These are phyloP conservation scores for Aspergillus pseudonomiae DNA, from an alignment of 2,329 filamentous ascomycete genomes.

Conservation along the genomic window DNA sequence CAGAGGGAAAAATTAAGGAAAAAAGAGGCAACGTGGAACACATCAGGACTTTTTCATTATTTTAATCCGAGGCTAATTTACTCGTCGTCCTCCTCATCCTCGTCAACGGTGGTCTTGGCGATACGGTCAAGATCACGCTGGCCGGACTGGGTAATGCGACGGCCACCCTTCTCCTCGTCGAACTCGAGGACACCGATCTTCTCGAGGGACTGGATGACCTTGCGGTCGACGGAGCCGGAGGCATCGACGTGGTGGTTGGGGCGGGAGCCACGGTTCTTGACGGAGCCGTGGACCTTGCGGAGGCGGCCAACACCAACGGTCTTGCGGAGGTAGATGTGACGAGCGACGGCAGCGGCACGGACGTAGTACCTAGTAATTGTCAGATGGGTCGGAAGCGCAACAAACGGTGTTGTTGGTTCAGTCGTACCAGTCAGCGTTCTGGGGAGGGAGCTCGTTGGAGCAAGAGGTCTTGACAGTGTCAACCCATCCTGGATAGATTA, in stretches of 20 bases:
- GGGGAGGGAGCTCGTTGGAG: slow-evolving; percentile 95
- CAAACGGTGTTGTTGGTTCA: slow-evolving; percentile 1
- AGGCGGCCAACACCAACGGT: slow-evolving; percentile 98
- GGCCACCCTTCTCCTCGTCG: slow-evolving; percentile 97
- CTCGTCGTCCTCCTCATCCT: slow-evolving; percentile 50
- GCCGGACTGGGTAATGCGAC: slow-evolving; percentile 95
- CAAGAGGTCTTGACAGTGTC: slow-evolving; percentile 98
- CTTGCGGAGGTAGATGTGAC: slow-evolving; percentile 99
- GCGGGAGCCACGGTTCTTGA: slow-evolving; percentile 94
- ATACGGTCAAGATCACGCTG: slow-evolving; percentile 99
- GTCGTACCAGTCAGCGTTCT: slow-evolving; percentile 97
- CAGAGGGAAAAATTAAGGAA: slow-evolving; percentile 7
- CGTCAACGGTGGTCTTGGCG: slow-evolving; percentile 69
- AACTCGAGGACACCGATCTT: slow-evolving; percentile 98
- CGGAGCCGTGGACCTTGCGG: slow-evolving; percentile 91
- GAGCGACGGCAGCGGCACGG: slow-evolving; percentile 91
- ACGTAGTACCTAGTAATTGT: slow-evolving; percentile 63
- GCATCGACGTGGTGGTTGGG: slow-evolving; percentile 96
- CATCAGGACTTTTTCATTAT: slow-evolving; percentile 32
- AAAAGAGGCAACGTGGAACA: slow-evolving; percentile 16
- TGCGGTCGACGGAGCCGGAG: slow-evolving; percentile 93
- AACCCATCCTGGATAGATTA: slow-evolving; percentile 74
- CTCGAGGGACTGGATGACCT: slow-evolving; percentile 95
- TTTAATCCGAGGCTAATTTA: slow-evolving; percentile 39
- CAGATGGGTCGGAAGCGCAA: slow-evolving; percentile 4